Conservation (phyloP, 2,329 filamentous ascomycete genomes). For the Neonectria neomacrospora region DNA sequence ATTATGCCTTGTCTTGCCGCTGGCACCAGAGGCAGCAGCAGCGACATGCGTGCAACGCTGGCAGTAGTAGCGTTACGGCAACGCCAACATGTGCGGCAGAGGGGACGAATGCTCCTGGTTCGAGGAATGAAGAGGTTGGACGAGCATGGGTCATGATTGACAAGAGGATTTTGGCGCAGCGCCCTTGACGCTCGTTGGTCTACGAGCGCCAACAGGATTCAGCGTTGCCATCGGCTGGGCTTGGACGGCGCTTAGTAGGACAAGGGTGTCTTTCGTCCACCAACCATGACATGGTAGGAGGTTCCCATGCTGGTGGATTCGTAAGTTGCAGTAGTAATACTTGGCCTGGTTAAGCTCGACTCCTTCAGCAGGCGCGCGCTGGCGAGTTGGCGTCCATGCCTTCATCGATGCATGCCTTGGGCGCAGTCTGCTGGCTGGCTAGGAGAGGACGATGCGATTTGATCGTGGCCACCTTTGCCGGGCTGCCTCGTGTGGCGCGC, state of each 20-base stretch:
- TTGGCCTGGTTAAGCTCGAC: conserved; percentile 11
- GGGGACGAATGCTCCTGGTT: conserved; percentile 5
- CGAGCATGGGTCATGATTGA: conserved; percentile 13
- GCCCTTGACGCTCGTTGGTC: conserved; percentile 24
- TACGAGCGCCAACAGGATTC: conserved; percentile 28
- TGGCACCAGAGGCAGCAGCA: neutral
- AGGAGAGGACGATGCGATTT: conserved; percentile 2
- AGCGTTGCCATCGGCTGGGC: conserved; percentile 12
- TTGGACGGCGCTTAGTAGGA: conserved; percentile 35
- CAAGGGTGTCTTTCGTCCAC: conserved; percentile 23
- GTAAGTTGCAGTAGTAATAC: conserved; percentile 17
- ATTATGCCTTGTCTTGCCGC: conserved; percentile 1
- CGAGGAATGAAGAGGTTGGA: conserved; percentile 13
- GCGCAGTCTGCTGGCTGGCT: conserved; percentile 18
- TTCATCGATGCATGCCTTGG: conserved; percentile 16
- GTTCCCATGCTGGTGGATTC: conserved; percentile 11
- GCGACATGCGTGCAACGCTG: conserved; percentile 11
- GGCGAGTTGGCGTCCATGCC: conserved; percentile 5
- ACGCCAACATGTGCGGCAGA: conserved; percentile 21
- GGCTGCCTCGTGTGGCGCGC: conserved; percentile 29
- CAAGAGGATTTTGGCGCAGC: conserved; percentile 26
- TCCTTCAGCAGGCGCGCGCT: conserved; percentile 22
- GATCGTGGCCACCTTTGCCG: conserved; percentile 16
- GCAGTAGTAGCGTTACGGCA: conserved; percentile 12
- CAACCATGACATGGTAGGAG: conserved; percentile 10